Evolutionary conservation across 352 stramenopile genomes (phyloP), one percentile per base, ranked within the genome.

Genomic region (Phytophthora brassicae): DNA sequence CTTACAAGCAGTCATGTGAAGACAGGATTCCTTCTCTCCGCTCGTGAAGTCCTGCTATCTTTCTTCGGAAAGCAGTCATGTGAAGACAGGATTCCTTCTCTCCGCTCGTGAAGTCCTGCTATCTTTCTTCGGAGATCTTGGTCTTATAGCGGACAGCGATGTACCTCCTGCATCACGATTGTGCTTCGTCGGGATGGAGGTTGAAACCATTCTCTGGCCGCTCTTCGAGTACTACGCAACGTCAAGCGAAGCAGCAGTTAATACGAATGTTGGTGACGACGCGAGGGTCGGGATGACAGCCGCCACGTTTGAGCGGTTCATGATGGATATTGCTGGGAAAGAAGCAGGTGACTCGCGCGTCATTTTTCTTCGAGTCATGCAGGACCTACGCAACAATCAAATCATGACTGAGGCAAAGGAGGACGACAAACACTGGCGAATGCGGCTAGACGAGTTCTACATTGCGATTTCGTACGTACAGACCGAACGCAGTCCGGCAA

Each of bases 151-250:
- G 14, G 75, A 86, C 16, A 88, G 81, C 46, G 65, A 82, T 2
- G 45, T 81, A 13, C 77, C 72, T 4, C 29, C 66, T 8, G 51
- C 63, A 20, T 41, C 58, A 16, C 68, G 63, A 2, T 74, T 87
- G n/a, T 89, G 75, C 56, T 79, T 89, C 26, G 81, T 93, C 20
- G 84, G 81, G 0, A 72, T 74, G 16, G 81, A 93, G 22, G 74
- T 90, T 14, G 79, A 93, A 58, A 73, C 53, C 17, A 81, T 93
- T 13, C 57, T 91, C 11, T 93, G 81, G 81, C 78, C 81, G n/a
- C 76, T 93, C 7, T 91, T 91, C 50, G 79, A 91, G 48, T 93
- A 93, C 64, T 90, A 90, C 48, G 64, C 81, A 7, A 64, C 68
- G 8, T 64, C 68, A 17, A 54, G 60, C 4, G 64, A 62, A 20